Base-by-base conservation (phyloP, 176 grass and related monocot species). In the Oryza meyeriana region DNA sequence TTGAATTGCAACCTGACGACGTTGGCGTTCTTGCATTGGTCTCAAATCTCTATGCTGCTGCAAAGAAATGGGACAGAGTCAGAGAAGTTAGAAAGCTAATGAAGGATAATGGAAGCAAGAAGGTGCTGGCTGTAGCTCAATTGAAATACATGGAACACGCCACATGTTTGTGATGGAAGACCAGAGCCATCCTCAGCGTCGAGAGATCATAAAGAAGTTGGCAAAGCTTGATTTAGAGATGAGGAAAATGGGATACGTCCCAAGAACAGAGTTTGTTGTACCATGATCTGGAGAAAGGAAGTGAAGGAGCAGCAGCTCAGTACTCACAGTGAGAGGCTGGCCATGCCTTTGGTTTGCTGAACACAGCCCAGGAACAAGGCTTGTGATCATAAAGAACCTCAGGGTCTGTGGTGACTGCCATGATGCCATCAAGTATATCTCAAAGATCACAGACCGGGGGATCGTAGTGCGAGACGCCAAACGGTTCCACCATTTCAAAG, bases 341-440 rank as follows among this genome's bases (percentile, higher is more conserved):
- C 91, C 12, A 84, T 90, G 91, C 91, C 64, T 90, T 94, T 4
- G 88, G 85, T 16, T 16, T 90, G 45, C 77, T 94, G 79, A 90
- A 83, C 63, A 94, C 88, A 2, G 70, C 32, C 88, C 88, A 1
- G 82, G 88, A 35, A 88, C 88, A 20, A 83, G 88, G 45, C 86
- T 90, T 30, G 85, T 94, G 35, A 68, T 94, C 67, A 86, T 94
- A 33, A 90, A 94, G 85, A 94, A 94, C 71, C 83, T 88, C 66
- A 88, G 91, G 79, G 65, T 93, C 18, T 87, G 82, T 10, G 85
- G 88, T 8, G 62, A 90, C 48, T 90, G 88, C 69, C 91, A 94
- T 25, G 82, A 86, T 0, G 91, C 85, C 12, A 88, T 85, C 74
- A 94, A 88, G 74, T 90, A 80, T 29, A 86, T 94, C 28, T 85